Evolutionary conservation across 805 yeast species (phyloP), one percentile per base, ranked within the genome.

Genomic region (Ogataea nakhonphanomensis): DNA sequence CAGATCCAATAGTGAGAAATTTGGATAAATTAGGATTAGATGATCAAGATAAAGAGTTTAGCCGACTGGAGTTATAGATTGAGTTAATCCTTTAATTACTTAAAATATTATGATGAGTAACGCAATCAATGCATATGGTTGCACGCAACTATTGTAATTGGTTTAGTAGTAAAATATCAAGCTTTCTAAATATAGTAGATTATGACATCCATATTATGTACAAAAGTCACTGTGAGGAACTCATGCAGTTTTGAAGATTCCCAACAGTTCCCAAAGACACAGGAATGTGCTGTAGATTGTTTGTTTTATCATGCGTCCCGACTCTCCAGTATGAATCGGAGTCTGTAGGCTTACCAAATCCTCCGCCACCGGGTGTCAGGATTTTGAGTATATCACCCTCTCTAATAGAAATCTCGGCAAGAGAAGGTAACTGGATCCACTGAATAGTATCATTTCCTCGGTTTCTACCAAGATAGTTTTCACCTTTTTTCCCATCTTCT

Each of bases 401-500:
- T 15, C 21, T 11, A 30, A 15, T 30, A 10, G 33, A 9, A 10
- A 15, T 30, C 10, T 15, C 23, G 15, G 33, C 33, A 11, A 30
- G 15, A 4, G 33, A 15, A 12, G 33, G 33, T 9, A 30, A 15
- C 24, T 30, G 33, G 33, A 30, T 30, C 33, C n/a, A 30, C 24
- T 14, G 33, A 20, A 30, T 15, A 14, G 13, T 22, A 9, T 41
- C 41, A 10, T 37, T 30, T 9, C 39, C 45, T 9, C 45, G 25
- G 33, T 33, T 41, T 27, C 41, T 36, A 20, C 45, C 40, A 7
- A 37, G 33, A 24, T 37, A 37, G 23, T 41, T 62, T 54, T 60
- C 61, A 25, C 81, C 42, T 71, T 61, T 23, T 60, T 55, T 27
- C 12, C 80, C 81, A 40, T 66, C 69, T 12, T 54, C 66, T 32